Evolutionary conservation across 169 alveolate species (phyloP), one percentile per base, ranked within the genome.

Genomic region (Cryptosporidium bovis): DNA sequence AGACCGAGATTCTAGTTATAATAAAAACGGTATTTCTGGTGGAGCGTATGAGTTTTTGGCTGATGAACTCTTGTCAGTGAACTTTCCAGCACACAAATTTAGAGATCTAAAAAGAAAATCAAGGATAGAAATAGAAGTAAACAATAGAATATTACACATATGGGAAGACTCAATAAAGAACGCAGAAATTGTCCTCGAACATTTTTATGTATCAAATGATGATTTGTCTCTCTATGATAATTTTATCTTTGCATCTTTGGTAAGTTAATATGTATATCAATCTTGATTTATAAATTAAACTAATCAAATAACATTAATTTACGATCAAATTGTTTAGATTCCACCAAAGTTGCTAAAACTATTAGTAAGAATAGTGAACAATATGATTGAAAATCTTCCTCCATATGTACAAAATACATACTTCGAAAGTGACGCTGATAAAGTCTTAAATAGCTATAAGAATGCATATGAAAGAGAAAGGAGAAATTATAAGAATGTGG

Each of bases 81-180:
- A 20, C 0, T 77, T 77, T 46, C 71, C 87, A 4, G 10, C 71
- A 2, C 65, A 44, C 36, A 77, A 40, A 40, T 77, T 77, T 77
- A 77, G 65, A 77, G 87, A 77, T 62, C 87, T 77, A 60, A 77
- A 77, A 77, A 77, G 87, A 40, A 77, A 40, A 56, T 62, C 69
- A 4, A 56, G 87, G 18, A 44, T 77, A 34, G 51, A 58, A 2
- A 44, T 77, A 2, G 87, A 77, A 40, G 56, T 62, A 3, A 77
- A 77, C 20, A 55, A 48, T 20, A 77, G 71, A 62, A 77, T 77
- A 66, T 62, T 62, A 24, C 56, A 46, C 51, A 53, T 20, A 34
- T 44, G 40, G 34, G 71, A 77, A 4, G 71, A 77, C 18, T 40
- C 48, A 16, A 12, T 60, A 34, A 48, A 24, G 2, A 44, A 56